Conservation (phyloP, 306 rosid species). For the Delonix regia region DNA sequence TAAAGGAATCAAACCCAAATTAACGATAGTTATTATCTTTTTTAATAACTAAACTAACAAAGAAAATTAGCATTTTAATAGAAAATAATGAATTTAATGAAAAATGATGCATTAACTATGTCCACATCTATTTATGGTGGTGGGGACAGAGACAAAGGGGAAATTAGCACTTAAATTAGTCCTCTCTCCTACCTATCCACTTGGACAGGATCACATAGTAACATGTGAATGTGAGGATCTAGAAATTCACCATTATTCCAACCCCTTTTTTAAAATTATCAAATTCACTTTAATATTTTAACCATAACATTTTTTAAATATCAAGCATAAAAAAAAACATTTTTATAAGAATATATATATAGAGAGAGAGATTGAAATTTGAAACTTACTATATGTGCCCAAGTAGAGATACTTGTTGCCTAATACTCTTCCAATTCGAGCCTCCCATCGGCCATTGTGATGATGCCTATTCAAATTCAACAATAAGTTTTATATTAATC, state of each 20-base stretch:
- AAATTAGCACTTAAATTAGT: slow-evolving; percentile 25
- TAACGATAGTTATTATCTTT: too few species aligned
- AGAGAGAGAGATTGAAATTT: not conserved
- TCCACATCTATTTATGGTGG: not conserved
- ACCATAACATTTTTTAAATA: not conserved
- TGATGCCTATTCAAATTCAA: slow-evolving; percentile 66
- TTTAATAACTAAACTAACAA: too few species aligned
- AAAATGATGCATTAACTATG: not conserved
- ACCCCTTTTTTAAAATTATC: not conserved
- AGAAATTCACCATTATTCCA: too few species aligned
- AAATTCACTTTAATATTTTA: not conserved
- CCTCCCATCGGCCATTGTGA: slow-evolving; percentile 98
- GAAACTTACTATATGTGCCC: slow-evolving; percentile 81
- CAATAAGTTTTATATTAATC: not conserved
- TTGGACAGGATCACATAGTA: slow-evolving; percentile 35
- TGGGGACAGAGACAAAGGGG: not conserved
- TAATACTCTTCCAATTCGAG: slow-evolving; percentile 85
- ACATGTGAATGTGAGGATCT: not conserved
- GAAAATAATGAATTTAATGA: too few species aligned
- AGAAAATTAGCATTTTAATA: too few species aligned
- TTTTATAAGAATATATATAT: too few species aligned
- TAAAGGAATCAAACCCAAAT: too few species aligned
- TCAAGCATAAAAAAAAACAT: not conserved
- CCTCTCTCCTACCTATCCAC: not conserved
- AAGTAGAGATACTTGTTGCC: slow-evolving; percentile 95